These are phyloP conservation scores for Collybiopsis confluens DNA, from an alignment of 768 basidiomycete species.

Conservation along the genomic window DNA sequence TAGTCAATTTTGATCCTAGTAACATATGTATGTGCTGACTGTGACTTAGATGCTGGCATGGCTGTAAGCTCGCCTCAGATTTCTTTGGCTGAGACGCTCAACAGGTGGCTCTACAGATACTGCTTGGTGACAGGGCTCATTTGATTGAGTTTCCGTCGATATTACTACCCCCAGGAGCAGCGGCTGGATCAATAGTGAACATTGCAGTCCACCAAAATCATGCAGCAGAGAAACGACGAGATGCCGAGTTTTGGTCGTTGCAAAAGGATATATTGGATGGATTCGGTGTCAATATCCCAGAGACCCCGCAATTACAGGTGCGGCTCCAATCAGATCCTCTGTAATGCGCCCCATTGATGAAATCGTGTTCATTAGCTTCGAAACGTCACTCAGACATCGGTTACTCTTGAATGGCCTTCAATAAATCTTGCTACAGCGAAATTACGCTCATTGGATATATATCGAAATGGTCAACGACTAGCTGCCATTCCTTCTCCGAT, in stretches of 20 bases:
- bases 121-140: conserved; percentile 90
- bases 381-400: conserved; percentile 94
- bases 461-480: conserved; percentile 85
- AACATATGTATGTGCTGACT: conserved; percentile 11
- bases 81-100: neutral
- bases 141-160: conserved; percentile 98
- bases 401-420: conserved; percentile 92
- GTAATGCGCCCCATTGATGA: too few species aligned
- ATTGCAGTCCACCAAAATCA: conserved; percentile 91
- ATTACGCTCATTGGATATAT: conserved; percentile 86
- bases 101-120: conserved; percentile 48
- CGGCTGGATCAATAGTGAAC: conserved; percentile 94
- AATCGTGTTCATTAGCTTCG: conserved; percentile 61
- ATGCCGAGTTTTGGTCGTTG: conserved; percentile 78
- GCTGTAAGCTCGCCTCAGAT: conserved; percentile 49
- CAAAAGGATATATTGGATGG: conserved; percentile 75
- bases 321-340: too few species aligned
- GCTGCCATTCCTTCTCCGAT: conserved; percentile 80
- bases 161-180: conserved; percentile 86
- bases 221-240: conserved; percentile 77
- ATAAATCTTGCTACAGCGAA: conserved; percentile 83
- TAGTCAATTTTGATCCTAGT: conserved; percentile 6
- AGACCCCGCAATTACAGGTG: conserved; percentile 72
- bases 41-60: conserved; percentile 89
- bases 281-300: conserved; percentile 67